Conservation (phyloP, 2,329 filamentous ascomycete genomes). For the Ophiostoma sp. region DNA sequence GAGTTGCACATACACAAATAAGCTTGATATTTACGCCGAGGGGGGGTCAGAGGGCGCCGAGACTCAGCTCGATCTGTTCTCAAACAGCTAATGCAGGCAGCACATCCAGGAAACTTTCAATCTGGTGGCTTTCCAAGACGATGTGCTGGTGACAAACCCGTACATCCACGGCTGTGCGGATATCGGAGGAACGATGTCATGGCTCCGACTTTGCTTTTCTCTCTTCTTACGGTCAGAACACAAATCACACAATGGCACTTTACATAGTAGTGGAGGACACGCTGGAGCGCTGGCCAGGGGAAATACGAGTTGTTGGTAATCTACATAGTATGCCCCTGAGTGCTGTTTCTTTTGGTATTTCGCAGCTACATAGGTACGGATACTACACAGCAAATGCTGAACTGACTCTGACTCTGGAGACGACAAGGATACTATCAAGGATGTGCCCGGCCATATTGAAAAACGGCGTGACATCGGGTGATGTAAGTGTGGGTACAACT, state of each 20-base stretch:
- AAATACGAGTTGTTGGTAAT: slow-evolving; percentile 8
- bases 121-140: too few relatives aligned
- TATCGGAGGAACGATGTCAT: not conserved
- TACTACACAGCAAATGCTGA: too few relatives aligned
- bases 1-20: not conserved
- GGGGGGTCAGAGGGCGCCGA: not conserved
- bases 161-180: not conserved
- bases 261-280: not conserved
- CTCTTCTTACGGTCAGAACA: not conserved
- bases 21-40: not conserved
- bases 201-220: not conserved
- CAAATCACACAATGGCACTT: not conserved
- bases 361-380: not conserved
- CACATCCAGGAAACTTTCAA: too few relatives aligned
- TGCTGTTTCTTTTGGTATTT: not conserved
- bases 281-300: slow-evolving; percentile 2
- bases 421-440: not conserved
- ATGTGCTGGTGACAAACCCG: too few relatives aligned
- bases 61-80: slow-evolving; percentile 2
- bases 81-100: slow-evolving; percentile 6
- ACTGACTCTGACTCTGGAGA: not conserved
- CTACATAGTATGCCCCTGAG: slow-evolving; percentile 1
- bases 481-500: not conserved
- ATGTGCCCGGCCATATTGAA: slow-evolving; percentile 5
- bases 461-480: slow-evolving; percentile 11